These are phyloP conservation scores for Alternaria ethzedia DNA, from an alignment of 2,329 filamentous ascomycete genomes.

Conservation along the genomic window DNA sequence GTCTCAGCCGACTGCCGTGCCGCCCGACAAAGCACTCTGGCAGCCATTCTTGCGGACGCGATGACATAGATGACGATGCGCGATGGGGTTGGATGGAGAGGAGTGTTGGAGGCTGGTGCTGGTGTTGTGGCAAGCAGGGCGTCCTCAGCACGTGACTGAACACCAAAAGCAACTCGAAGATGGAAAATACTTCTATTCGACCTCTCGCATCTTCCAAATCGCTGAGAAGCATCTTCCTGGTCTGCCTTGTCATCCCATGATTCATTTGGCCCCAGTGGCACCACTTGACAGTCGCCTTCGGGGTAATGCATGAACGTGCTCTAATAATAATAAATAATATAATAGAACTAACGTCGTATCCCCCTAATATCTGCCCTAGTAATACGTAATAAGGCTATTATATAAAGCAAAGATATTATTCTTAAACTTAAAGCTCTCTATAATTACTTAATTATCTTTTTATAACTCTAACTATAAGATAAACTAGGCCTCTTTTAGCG, in stretches of 20 bases:
- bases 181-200: not conserved
- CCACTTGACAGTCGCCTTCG: not conserved
- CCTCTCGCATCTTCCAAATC: not conserved
- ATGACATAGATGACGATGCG: constrained; percentile 4
- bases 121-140: not conserved
- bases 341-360: too few relatives aligned
- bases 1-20: constrained; percentile 38
- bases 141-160: constrained; percentile 7
- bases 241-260: not conserved
- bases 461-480: too few relatives aligned
- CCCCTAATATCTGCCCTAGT: too few relatives aligned
- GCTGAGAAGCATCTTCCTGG: not conserved
- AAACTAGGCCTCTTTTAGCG: too few relatives aligned
- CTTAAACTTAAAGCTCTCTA: too few relatives aligned
- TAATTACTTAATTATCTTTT: too few relatives aligned
- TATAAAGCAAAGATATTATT: too few relatives aligned
- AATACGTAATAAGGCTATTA: too few relatives aligned
- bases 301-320: not conserved
- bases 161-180: not conserved
- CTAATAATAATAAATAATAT: too few relatives aligned
- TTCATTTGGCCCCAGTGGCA: not conserved
- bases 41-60: constrained; percentile 7
- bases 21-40: constrained; percentile 19
- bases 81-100: not conserved
- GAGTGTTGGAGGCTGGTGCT: not conserved